A percentile compares a stretch with the other conserved stretches of the same genome.
phyloP scores from a whole-genome alignment of 2,329 filamentous ascomycete species.

The Sordariomycetes sp. region DNA sequence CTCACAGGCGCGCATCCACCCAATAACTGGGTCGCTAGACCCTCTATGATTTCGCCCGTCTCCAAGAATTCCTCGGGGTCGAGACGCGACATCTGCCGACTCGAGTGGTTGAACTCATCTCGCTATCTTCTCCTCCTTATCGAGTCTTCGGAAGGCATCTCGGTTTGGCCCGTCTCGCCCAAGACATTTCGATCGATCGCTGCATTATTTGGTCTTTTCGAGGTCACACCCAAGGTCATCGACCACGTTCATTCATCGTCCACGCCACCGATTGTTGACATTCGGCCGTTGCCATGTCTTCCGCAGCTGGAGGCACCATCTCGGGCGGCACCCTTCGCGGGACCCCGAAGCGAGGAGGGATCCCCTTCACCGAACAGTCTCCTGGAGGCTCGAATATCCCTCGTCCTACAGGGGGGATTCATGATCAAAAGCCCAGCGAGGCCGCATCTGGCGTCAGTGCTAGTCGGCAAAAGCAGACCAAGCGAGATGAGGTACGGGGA shows the following conservation, averaged over 20 bases:
- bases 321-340: slow-evolving; percentile 5
- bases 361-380: slow-evolving; percentile 23
- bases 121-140: slow-evolving; percentile 42
- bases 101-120: slow-evolving; percentile 8
- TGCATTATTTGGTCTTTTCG: neutral
- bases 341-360: slow-evolving; percentile 5
- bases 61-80: neutral
- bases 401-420: slow-evolving; percentile 50
- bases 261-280: slow-evolving; percentile 1
- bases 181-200: slow-evolving; percentile 4
- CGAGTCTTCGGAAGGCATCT: too few relatives aligned
- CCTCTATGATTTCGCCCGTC: neutral
- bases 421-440: slow-evolving; percentile 54
- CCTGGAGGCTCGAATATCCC: slow-evolving; percentile 59
- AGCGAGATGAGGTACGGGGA: slow-evolving; percentile 84
- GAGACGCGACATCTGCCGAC: neutral
- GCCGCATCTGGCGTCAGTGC: slow-evolving; percentile 69
- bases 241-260: neutral
- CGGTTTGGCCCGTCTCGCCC: too few relatives aligned
- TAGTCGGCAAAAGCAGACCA: slow-evolving; percentile 91
- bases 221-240: neutral
- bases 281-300: slow-evolving; percentile 3
- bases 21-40: neutral
- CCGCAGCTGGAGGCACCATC: slow-evolving; percentile 4
- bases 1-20: neutral